phyloP scores from a whole-genome alignment of 345 rosid genomes.

The Eucalyptus paniculata region DNA sequence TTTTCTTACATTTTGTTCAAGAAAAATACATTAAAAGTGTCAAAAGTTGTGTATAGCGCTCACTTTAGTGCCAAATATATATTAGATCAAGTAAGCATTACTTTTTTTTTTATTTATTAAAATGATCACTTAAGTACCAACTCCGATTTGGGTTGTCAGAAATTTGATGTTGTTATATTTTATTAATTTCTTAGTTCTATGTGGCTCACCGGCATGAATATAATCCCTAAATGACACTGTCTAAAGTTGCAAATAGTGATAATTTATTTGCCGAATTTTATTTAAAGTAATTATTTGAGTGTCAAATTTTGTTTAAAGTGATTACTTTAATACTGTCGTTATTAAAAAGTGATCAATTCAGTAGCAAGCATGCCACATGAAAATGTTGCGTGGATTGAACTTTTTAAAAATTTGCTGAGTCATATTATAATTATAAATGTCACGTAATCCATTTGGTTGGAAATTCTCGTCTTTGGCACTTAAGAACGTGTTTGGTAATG shows the following conservation, averaged over 20 bases:
- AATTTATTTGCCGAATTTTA: too few relatives aligned
- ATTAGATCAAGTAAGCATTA: too few relatives aligned
- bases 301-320: too few relatives aligned
- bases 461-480: too few relatives aligned
- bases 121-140: too few relatives aligned
- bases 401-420: rapidly evolving
- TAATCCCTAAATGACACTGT: too few relatives aligned
- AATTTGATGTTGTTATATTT: rapidly evolving
- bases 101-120: rapidly evolving
- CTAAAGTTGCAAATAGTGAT: too few relatives aligned
- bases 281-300: too few relatives aligned
- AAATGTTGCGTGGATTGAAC: rapidly evolving
- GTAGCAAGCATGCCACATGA: rapidly evolving
- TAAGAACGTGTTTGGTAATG: rapidly evolving
- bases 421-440: too few relatives aligned
- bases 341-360: too few relatives aligned
- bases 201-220: rapidly evolving
- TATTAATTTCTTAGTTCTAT: rapidly evolving
- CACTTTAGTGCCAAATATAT: rapidly evolving
- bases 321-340: rapidly evolving
- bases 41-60: rapidly evolving
- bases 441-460: rapidly evolving
- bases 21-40: rapidly evolving
- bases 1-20: too few relatives aligned
- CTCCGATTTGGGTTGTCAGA: rapidly evolving